phyloP scores from a whole-genome alignment of 2,329 filamentous ascomycete species.

The Hypocreales sp. region DNA sequence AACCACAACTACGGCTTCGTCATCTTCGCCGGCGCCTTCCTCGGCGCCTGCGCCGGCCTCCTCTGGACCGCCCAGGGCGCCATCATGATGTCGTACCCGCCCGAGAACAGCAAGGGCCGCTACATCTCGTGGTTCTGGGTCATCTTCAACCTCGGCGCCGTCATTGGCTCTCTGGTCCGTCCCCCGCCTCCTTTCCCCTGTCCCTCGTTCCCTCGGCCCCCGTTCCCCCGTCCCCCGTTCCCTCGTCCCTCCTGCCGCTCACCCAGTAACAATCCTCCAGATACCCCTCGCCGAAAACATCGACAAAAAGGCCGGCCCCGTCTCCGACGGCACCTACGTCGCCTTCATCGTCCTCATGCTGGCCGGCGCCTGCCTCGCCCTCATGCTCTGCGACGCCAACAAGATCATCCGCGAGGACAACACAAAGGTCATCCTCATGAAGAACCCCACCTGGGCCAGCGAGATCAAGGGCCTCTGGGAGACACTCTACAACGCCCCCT shows the following conservation, averaged over 20 bases:
- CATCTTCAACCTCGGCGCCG: conserved; percentile 85
- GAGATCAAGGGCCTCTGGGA: conserved; percentile 65
- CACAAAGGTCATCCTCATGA: conserved; percentile 71
- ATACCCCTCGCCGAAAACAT: conserved; percentile 57
- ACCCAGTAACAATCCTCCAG: too few species aligned
- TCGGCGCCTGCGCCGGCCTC: conserved; percentile 67
- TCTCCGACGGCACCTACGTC: conserved; percentile 71
- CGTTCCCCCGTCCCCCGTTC: not conserved
- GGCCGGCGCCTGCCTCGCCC: conserved; percentile 51
- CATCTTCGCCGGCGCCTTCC: too few species aligned
- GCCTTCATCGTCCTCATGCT: conserved; percentile 78
- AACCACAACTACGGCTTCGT: conserved; percentile 49
- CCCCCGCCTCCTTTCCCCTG: not conserved
- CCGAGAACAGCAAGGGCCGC: conserved; percentile 66
- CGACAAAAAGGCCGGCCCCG: conserved; percentile 33
- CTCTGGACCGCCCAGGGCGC: conserved; percentile 73
- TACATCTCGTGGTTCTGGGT: conserved; percentile 91
- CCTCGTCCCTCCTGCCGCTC: not conserved
- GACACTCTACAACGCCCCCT: conserved; percentile 54
- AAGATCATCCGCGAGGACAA: conserved; percentile 64
- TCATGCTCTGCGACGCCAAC: conserved; percentile 55
- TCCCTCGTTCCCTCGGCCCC: too few species aligned
- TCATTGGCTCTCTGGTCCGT: conserved; percentile 57
- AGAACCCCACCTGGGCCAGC: conserved; percentile 73
- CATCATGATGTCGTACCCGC: conserved; percentile 82